Evolutionary conservation across 2,329 filamentous ascomycete species (phyloP), one percentile per base, ranked within the genome.

Genomic region (Pleurostoma richardsiae): DNA sequence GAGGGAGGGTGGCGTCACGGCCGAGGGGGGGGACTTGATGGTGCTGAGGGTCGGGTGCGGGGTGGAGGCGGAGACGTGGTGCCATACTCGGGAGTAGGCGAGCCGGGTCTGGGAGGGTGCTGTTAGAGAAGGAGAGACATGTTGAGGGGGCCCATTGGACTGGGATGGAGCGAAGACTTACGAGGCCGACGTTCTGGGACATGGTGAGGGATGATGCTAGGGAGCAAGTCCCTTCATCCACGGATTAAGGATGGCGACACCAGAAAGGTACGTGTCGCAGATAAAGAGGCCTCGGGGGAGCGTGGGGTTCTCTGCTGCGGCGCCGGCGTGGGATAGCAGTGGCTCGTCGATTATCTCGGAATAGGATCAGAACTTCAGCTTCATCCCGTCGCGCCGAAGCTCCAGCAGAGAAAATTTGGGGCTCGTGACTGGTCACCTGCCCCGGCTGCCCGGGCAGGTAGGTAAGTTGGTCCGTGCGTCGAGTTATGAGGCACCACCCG

Each of bases 21-120:
- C 70, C 30, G 62, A 65, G 3, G 65, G 55, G 58, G 77, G 64
- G 67, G 76, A 51, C 70, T 83, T 57, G 71, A 82, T 59, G 1
- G 71, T 72, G 49, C 61, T 66, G 58, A 85, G 79, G 11, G 69
- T 74, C n/a, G 74, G 68, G 60, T 85, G 82, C 66, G 69, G 85
- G 56, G 74, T 76, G 61, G 71, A 88, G 70, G 76, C 94, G 67
- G 77, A 97, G 67, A 83, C 65, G 54, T 88, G 83, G 71, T 99
- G 94, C 94, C 95, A 99, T 73, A 86, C 83, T 60, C 95, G 86
- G 41, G 91, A 91, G 78, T 97, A 99, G 72, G 94, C 92, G 54
- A 99, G 86, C 64, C 89, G 88, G 51, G 94, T 97, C 91, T 97
- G 58, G 40, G 41, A 4, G 7, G 33, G 33, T 36, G 19, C 19